These are phyloP conservation scores for Solanum boliviense DNA, from an alignment of 257 asterid genomes.

Conservation along the genomic window DNA sequence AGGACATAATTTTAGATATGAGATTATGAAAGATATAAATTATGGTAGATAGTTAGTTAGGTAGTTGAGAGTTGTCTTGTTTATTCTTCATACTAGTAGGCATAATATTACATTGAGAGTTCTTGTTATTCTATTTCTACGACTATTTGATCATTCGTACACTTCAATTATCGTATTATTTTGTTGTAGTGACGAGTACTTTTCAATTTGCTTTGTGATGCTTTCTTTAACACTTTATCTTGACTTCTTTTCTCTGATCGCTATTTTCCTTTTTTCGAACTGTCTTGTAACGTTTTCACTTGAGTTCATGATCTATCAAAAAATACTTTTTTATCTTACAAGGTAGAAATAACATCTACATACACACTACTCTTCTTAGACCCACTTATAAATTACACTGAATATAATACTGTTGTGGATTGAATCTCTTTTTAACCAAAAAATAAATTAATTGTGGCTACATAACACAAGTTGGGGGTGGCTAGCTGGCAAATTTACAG, in stretches of 20 bases:
- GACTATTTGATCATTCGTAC: neutral
- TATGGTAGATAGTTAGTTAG: neutral
- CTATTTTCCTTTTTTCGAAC: too few relatives aligned
- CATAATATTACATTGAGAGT: neutral
- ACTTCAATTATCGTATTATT: neutral
- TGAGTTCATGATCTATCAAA: rapidly evolving
- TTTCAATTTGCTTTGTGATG: neutral
- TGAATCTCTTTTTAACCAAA: too few relatives aligned
- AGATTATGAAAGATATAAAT: neutral
- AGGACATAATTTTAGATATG: neutral
- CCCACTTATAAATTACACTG: too few relatives aligned
- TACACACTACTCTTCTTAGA: too few relatives aligned
- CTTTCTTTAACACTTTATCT: neutral
- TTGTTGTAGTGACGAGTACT: neutral
- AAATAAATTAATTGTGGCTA: neutral
- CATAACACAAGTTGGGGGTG: neutral
- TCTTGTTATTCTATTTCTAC: neutral
- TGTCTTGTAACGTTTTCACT: too few relatives aligned
- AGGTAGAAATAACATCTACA: rapidly evolving
- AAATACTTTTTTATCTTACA: too few relatives aligned
- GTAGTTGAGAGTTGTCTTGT: neutral
- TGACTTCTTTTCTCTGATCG: too few relatives aligned
- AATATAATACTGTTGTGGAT: too few relatives aligned
- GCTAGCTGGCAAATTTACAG: neutral
- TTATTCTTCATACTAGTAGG: neutral